These are phyloP conservation scores for Boletus subcaerulescens DNA, from an alignment of 768 basidiomycete genomes.

Conservation along the genomic window DNA sequence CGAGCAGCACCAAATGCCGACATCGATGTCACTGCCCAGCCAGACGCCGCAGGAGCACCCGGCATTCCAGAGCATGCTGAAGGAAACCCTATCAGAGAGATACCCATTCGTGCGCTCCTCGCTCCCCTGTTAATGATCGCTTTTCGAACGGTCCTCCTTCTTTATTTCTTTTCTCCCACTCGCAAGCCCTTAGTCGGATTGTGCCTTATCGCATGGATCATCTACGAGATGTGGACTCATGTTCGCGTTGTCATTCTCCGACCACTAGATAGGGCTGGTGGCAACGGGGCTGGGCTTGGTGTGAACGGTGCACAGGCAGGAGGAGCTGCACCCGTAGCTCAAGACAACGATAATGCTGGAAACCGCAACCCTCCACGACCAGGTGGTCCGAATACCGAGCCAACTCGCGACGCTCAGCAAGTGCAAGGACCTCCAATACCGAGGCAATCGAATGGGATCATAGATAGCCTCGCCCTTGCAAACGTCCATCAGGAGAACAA, in stretches of 20 bases:
- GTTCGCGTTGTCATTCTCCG: conserved; percentile 48
- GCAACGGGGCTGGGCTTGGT: conserved; percentile 21
- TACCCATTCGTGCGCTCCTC: conserved; percentile 65
- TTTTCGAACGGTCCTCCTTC: conserved; percentile 61
- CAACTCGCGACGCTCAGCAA: conserved; percentile 17
- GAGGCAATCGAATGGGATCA: conserved; percentile 31
- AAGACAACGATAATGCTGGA: conserved; percentile 13
- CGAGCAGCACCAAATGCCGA: conserved; percentile 35
- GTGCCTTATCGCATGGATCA: conserved; percentile 63
- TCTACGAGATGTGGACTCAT: conserved; percentile 75
- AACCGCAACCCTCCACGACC: conserved; percentile 16
- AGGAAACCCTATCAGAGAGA: conserved; percentile 43
- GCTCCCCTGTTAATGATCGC: conserved; percentile 66
- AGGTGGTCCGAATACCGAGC: conserved; percentile 14
- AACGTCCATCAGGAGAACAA: conserved; percentile 58
- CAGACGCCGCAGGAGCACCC: conserved; percentile 17
- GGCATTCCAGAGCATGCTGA: conserved; percentile 26
- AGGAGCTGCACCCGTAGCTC: conserved; percentile 15
- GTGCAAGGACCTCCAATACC: conserved; percentile 29
- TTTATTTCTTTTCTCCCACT: conserved; percentile 77
- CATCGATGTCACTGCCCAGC: conserved; percentile 17
- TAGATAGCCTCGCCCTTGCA: conserved; percentile 55
- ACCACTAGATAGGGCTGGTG: conserved; percentile 33
- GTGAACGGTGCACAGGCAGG: conserved; percentile 20
- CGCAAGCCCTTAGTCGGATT: conserved; percentile 69